Evolutionary conservation across 768 basidiomycete genomes (phyloP).

Genomic region (Coprinopsis sp.): DNA sequence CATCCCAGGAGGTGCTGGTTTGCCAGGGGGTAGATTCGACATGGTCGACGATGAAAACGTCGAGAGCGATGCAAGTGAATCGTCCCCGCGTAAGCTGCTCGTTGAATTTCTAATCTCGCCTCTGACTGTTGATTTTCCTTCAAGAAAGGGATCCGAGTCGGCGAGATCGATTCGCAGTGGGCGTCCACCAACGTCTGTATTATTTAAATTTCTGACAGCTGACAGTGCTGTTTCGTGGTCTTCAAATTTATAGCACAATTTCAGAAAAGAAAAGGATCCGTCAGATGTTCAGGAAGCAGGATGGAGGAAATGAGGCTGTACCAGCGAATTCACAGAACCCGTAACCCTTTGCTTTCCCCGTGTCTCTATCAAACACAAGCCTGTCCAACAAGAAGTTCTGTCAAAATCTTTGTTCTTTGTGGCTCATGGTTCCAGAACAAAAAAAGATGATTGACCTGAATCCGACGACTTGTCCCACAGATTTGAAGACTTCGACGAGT

Average conservation of each 20-base stretch:
- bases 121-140: constrained; percentile 84
- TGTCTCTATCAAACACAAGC: constrained; percentile 85
- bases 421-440: constrained; percentile 3
- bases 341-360: constrained; percentile 93
- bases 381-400: no score
- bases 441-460: constrained; percentile 55
- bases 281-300: constrained; percentile 9
- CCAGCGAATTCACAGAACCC: constrained; percentile 92
- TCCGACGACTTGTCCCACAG: constrained; percentile 84
- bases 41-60: no score
- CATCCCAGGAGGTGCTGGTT: constrained; percentile 64
- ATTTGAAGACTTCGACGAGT: constrained; percentile 83
- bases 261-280: no score
- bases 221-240: constrained; percentile 96
- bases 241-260: no score
- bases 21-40: constrained; percentile 67
- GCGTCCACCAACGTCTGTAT: constrained; percentile 86
- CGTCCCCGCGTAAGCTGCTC: no score
- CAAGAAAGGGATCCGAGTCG: constrained; percentile 87
- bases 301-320: constrained; percentile 30
- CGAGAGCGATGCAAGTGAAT: no score
- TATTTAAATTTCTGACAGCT: constrained; percentile 94
- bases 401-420: constrained; percentile 10
- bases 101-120: constrained; percentile 79
- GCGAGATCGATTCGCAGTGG: constrained; percentile 92